phyloP scores from a whole-genome alignment of 805 yeast genomes.

The Ogataea methanolica region DNA sequence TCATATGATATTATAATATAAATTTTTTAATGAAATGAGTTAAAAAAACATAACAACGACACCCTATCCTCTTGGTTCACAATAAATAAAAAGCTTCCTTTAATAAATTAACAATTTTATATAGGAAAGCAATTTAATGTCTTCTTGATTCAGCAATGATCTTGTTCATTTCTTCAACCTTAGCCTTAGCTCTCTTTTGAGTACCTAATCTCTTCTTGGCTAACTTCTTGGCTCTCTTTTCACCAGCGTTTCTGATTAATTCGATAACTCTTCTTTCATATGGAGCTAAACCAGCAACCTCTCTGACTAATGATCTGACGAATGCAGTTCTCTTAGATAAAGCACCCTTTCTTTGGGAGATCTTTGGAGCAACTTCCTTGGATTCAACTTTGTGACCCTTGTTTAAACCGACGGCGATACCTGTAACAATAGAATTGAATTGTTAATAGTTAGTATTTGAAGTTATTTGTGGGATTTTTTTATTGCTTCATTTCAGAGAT shows the following conservation, averaged over 20 bases:
- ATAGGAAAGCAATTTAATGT: constrained; percentile 49
- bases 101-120: background rate
- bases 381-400: constrained; percentile 96
- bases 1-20: background rate
- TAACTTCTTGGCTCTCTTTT: constrained; percentile 99
- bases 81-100: background rate
- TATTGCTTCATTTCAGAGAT: no score
- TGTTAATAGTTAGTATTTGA: constrained; percentile 11
- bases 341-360: constrained; percentile 96
- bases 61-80: background rate
- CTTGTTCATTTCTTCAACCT: constrained; percentile 97
- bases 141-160: constrained; percentile 97
- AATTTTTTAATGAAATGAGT: background rate
- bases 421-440: constrained; percentile 31
- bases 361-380: constrained; percentile 80
- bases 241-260: constrained; percentile 99
- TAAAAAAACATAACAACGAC: background rate
- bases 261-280: constrained; percentile 99
- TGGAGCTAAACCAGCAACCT: constrained; percentile 99
- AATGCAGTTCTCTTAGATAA: constrained; percentile 91
- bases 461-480: no score
- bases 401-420: constrained; percentile 98
- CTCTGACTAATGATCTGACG: constrained; percentile 93
- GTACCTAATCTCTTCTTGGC: constrained; percentile 99
- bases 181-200: constrained; percentile 98